phyloP scores from a whole-genome alignment of 805 yeast species.

The Wickerhamomyces ciferrii region DNA sequence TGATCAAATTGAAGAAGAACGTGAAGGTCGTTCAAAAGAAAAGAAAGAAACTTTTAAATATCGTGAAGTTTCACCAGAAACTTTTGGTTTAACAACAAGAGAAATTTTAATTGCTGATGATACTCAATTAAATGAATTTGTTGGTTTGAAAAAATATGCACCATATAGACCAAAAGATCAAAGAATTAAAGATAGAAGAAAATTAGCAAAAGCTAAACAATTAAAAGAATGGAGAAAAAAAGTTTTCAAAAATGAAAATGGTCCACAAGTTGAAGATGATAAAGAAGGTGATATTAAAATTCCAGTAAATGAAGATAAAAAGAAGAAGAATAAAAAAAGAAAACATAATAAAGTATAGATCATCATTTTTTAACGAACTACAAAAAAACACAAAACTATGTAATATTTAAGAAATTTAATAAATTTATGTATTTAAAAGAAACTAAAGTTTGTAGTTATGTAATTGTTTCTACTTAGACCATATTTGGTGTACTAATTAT shows the following conservation, averaged over 20 bases:
- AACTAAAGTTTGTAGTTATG: too few species aligned
- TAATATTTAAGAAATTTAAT: too few species aligned
- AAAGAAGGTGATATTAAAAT: slow-evolving; percentile 18
- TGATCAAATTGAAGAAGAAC: slow-evolving; percentile 63
- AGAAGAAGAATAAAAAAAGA: background rate
- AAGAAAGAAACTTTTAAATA: slow-evolving; percentile 62
- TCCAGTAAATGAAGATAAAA: slow-evolving; percentile 8
- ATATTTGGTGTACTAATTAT: slow-evolving; percentile 18
- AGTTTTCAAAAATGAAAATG: slow-evolving; percentile 63
- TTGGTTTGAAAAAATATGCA: slow-evolving; percentile 89
- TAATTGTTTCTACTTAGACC: background rate
- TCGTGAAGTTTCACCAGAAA: slow-evolving; percentile 92
- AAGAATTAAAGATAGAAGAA: slow-evolving; percentile 72
- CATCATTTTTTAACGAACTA: background rate
- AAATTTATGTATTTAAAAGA: too few species aligned
- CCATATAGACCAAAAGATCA: slow-evolving; percentile 80
- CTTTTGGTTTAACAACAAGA: slow-evolving; percentile 78
- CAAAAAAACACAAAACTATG: too few species aligned
- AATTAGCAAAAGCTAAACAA: slow-evolving; percentile 76
- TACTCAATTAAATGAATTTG: slow-evolving; percentile 71
- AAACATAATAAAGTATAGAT: background rate
- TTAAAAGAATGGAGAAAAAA: slow-evolving; percentile 86
- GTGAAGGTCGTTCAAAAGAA: slow-evolving; percentile 51
- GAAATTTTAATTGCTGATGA: slow-evolving; percentile 93
- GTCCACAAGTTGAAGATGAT: slow-evolving; percentile 24